Base-by-base conservation (phyloP, 192 early-diverging fungal genomes). In the Backusella westeae region DNA sequence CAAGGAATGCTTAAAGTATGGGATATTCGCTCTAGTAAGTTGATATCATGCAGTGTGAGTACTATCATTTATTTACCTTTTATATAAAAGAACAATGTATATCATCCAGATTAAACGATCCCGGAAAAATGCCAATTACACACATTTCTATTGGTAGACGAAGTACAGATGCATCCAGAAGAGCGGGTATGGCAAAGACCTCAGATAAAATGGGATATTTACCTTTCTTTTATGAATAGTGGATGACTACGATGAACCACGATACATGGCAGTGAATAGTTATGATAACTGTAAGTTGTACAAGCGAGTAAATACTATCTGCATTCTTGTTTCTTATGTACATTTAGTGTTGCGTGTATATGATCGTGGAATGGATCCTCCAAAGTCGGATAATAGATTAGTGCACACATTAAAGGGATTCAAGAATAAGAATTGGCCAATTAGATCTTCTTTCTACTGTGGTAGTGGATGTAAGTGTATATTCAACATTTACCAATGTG, bases 361-460 rank as follows among this genome's bases (percentile, higher is more conserved):
- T 83, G 97, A 97, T 76, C 88, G 95, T 21, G 95, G 95, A 6
- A 90, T 93, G 70, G 87, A 91, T 68, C 91, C 94, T 41, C 94
- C 94, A 21, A 89, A 87, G 63, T 90, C 89, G 21, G 73, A 82
- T 17, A 87, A 89, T 35, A 88, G 93, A 17, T 83, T 94, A 17
- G 87, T 94, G 4, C 94, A 96, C 76, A 87, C 93, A 14, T 85
- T 98, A 42, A 97, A 96, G 65, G 97, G 97, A 1, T 92, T 94
- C 80, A 94, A 94, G 75, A 96, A 95, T 81, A 94, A 94, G 74
- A 96, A 97, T 83, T 98, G 95, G 95, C 96, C 97, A 3, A 96
- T 98, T 75, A 96, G 94, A 79, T 93, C 90, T 49, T 92, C 95
- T 0, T 97, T 96, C 71, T 90, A 92, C 71, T 84, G 87, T 12